Percentiles rank a stretch among this genome's conserved stretches.
These are phyloP conservation scores for Fusarium haematococcum DNA, from an alignment of 2,329 filamentous ascomycete genomes.

Conservation along the genomic window DNA sequence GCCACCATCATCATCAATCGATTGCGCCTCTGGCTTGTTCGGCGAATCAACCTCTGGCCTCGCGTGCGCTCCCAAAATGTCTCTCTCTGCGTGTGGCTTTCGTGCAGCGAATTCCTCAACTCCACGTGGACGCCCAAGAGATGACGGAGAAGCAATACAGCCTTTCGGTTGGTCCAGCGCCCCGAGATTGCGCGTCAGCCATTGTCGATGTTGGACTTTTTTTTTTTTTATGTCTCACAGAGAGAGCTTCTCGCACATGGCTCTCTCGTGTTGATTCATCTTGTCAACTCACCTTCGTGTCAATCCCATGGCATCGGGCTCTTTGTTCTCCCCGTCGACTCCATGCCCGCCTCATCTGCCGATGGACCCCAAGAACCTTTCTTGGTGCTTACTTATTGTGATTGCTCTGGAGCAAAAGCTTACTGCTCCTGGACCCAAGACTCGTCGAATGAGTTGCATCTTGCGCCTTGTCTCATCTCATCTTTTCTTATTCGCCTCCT, in stretches of 20 bases:
- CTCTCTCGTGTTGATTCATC: slow-evolving; percentile 21
- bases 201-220: slow-evolving; percentile 7
- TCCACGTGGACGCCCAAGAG: slow-evolving; percentile 41
- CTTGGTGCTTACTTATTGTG: slow-evolving; percentile 10
- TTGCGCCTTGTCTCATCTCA: slow-evolving; percentile 7
- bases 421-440: background rate
- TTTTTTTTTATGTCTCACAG: slow-evolving; percentile 28
- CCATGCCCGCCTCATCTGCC: slow-evolving; percentile 22
- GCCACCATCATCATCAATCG: slow-evolving; percentile 3
- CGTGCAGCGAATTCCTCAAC: slow-evolving; percentile 40
- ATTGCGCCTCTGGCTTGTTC: background rate
- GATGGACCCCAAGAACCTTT: slow-evolving; percentile 24
- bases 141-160: slow-evolving; percentile 8
- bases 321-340: background rate
- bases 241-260: slow-evolving; percentile 17
- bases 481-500: background rate
- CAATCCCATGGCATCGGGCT: slow-evolving; percentile 14
- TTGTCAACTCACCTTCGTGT: slow-evolving; percentile 1
- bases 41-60: slow-evolving; percentile 2
- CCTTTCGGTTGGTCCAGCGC: slow-evolving; percentile 27
- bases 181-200: slow-evolving; percentile 40
- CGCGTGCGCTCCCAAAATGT: slow-evolving; percentile 9
- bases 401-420: background rate
- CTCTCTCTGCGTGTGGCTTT: slow-evolving; percentile 14
- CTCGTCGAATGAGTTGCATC: background rate